Percentiles rank a stretch among this genome's conserved stretches.
phyloP scores from a whole-genome alignment of 2,329 filamentous ascomycete species.

The Pseudogymnoascus sp. region DNA sequence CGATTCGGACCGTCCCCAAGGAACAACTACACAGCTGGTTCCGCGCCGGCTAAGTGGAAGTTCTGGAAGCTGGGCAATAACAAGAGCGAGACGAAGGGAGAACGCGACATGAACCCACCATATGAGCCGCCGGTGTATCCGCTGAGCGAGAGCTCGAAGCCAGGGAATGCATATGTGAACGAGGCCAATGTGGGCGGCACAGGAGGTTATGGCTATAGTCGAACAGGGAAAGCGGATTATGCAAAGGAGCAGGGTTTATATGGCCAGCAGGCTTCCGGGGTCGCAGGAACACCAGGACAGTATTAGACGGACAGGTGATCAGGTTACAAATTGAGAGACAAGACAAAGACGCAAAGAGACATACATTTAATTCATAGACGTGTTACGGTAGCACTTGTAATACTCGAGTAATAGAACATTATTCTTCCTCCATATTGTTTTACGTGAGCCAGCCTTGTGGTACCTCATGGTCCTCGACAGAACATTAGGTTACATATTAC shows the following conservation, averaged over 20 bases:
- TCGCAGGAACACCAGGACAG: conserved; percentile 2
- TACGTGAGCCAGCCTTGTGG: not conserved
- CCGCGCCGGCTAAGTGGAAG: conserved; percentile 30
- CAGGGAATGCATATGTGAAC: not conserved
- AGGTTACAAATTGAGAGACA: not conserved
- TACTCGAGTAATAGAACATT: not conserved
- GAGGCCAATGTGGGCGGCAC: not conserved
- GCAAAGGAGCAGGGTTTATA: conserved; percentile 6
- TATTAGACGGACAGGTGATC: not conserved
- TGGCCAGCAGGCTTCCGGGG: not conserved
- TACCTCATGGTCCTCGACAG: not conserved
- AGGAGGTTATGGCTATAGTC: conserved; percentile 4
- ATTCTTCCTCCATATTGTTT: not conserved
- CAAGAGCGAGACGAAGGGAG: not conserved
- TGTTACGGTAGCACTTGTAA: not conserved
- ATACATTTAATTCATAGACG: not conserved
- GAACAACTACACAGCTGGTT: conserved; percentile 61
- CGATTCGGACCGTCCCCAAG: conserved; percentile 56
- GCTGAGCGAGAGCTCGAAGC: not conserved
- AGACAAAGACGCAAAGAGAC: not conserved
- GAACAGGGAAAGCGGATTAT: conserved; percentile 1
- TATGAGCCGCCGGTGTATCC: not conserved
- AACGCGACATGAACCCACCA: not conserved
- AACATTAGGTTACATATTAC: no score
- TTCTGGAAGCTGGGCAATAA: conserved; percentile 5